Conservation (phyloP, 768 basidiomycete species). For the Suillus lakei region DNA sequence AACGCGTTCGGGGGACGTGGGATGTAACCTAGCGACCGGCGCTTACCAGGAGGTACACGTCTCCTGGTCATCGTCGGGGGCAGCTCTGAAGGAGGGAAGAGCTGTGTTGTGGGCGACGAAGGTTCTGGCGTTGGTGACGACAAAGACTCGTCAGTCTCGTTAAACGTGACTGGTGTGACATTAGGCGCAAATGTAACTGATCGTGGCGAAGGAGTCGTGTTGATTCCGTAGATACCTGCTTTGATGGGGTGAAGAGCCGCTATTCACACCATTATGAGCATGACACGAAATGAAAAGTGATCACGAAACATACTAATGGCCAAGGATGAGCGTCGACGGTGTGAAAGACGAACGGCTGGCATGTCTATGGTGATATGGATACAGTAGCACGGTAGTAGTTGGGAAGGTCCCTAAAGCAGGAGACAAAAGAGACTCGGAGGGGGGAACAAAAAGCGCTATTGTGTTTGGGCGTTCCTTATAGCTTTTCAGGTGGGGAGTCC, state of each 20-base stretch:
- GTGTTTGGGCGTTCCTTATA: conserved; percentile 31
- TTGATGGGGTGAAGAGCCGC: conserved; percentile 47
- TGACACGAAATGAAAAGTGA: not conserved
- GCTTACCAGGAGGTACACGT: conserved; percentile 64
- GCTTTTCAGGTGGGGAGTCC: conserved; percentile 7
- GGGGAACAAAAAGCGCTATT: conserved; percentile 29
- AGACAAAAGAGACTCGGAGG: conserved; percentile 24
- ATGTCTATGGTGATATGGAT: conserved; percentile 31
- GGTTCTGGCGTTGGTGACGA: conserved; percentile 29
- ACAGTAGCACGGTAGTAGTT: conserved; percentile 14
- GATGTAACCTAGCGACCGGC: conserved; percentile 55
- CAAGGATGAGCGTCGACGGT: conserved; percentile 47
- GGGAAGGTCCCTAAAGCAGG: conserved; percentile 18
- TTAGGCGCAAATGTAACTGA: conserved; percentile 68
- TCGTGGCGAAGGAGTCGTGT: conserved; percentile 43
- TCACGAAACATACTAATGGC: conserved; percentile 34
- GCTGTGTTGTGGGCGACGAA: conserved; percentile 39
- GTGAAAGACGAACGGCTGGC: conserved; percentile 41
- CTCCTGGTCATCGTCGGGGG: conserved; percentile 47
- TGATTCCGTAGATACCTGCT: conserved; percentile 57
- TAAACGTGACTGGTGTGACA: conserved; percentile 58
- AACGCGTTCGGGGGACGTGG: conserved; percentile 37
- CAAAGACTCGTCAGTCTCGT: conserved; percentile 37
- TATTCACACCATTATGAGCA: not conserved
- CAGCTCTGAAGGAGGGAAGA: conserved; percentile 59